Evolutionary conservation across 768 basidiomycete species (phyloP).

Genomic region (Tubosaeta brunneosetosa): DNA sequence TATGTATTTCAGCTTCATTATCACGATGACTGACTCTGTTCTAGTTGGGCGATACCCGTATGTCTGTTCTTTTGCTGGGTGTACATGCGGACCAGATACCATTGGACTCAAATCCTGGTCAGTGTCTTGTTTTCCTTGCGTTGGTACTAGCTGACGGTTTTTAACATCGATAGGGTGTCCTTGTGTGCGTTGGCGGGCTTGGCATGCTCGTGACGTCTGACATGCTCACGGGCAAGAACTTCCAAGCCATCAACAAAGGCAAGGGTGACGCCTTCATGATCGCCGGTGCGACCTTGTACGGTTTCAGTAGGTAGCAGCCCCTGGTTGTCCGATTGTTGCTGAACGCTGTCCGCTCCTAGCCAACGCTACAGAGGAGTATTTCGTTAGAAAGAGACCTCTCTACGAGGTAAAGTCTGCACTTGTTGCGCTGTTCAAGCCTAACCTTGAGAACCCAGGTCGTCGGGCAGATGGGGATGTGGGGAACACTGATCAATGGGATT

Average conservation of each 20-base stretch:
- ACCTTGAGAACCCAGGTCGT: slow-evolving; percentile 47
- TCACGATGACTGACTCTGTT: not conserved
- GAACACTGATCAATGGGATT: slow-evolving; percentile 71
- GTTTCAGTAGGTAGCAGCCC: slow-evolving; percentile 58
- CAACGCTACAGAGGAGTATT: slow-evolving; percentile 85
- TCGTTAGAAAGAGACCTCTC: slow-evolving; percentile 72
- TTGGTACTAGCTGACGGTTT: not conserved
- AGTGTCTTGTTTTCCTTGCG: slow-evolving; percentile 15
- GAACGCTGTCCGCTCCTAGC: slow-evolving; percentile 39
- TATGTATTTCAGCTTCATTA: slow-evolving; percentile 31
- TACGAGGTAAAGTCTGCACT: slow-evolving; percentile 54
- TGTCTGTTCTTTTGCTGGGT: slow-evolving; percentile 81
- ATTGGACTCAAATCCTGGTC: slow-evolving; percentile 79
- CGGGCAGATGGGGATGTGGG: slow-evolving; percentile 84
- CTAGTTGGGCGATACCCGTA: slow-evolving; percentile 83
- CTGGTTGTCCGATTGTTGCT: not conserved
- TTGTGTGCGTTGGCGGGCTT: slow-evolving; percentile 70
- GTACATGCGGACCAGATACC: slow-evolving; percentile 75
- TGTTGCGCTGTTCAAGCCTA: not conserved
- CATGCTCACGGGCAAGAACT: slow-evolving; percentile 72
- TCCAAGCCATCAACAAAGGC: slow-evolving; percentile 55
- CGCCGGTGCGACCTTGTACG: slow-evolving; percentile 79
- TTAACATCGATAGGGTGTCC: slow-evolving; percentile 48
- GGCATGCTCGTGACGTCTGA: slow-evolving; percentile 80
- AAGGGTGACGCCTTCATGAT: slow-evolving; percentile 89